These are phyloP conservation scores for Petunia secreta DNA, from an alignment of 257 asterid species.

Conservation along the genomic window DNA sequence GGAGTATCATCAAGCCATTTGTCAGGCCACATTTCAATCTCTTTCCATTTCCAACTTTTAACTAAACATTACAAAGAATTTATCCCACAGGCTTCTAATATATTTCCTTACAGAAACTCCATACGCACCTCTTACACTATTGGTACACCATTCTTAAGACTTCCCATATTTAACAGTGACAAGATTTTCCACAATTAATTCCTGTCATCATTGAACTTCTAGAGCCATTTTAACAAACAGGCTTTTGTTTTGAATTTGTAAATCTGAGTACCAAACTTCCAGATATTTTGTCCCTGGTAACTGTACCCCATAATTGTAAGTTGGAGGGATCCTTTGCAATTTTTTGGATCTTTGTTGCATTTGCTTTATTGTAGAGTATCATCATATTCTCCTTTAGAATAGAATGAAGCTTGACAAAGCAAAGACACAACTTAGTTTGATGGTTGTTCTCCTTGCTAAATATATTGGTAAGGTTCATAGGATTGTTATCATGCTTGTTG, in stretches of 20 bases:
- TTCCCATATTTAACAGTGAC: background rate
- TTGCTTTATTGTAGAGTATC: background rate
- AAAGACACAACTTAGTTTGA: background rate
- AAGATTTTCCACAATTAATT: background rate
- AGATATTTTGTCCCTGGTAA: background rate
- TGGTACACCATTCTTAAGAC: background rate
- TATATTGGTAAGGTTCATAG: background rate
- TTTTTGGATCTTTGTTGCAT: background rate
- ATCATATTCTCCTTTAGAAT: background rate
- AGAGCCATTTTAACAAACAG: background rate
- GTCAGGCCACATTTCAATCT: constrained; percentile 2
- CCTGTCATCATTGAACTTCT: background rate
- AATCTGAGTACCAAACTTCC: background rate
- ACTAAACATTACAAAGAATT: background rate
- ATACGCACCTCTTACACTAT: background rate
- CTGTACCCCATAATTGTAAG: background rate
- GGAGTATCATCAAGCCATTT: background rate
- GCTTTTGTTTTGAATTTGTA: background rate
- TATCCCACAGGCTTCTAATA: background rate
- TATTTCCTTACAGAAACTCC: background rate
- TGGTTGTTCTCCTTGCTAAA: background rate
- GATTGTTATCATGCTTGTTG: background rate
- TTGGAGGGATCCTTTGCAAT: background rate
- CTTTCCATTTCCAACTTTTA: background rate
- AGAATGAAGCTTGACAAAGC: background rate